Evolutionary conservation across 257 asterid genomes (phyloP), one percentile per base, ranked within the genome.

Genomic region (Misopates orontium): DNA sequence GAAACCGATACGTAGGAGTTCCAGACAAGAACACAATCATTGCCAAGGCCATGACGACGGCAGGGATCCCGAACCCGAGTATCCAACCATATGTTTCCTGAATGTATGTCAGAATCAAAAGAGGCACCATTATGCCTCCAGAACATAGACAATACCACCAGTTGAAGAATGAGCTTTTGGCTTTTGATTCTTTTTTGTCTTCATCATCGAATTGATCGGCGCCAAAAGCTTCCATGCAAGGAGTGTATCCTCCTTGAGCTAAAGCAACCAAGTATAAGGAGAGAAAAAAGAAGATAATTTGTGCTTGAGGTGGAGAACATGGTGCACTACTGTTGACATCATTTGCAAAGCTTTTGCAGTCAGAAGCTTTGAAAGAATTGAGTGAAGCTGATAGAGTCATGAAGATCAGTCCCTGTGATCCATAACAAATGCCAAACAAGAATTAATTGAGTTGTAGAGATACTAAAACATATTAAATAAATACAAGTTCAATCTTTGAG

Each of bases 11-110:
- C 10, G 81, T 82, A 22, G 19, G 14, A 8, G 83, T 48, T 4
- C 88, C 86, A 16, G 74, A 54, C 57, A 78, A 58, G 75, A 82
- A 82, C 10, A 76, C 21, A 11, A 77, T 7, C 1, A 82, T 18
- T 2, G 92, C 69, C n/a, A 82, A 58, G 25, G 73, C 72, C 89
- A 85, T 76, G 64, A 67, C 68, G 24, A 83, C 41, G 52, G 82
- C 83, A 36, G 92, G 84, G 65, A 85, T 83, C 18, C 87, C 92
- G 41, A 83, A 83, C 20, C 85, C 92, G 8, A 85, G 87, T 15
- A 23, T 80, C 91, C 92, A 85, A 60, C 84, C 75, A 13, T 78
- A 67, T 57, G 78, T 79, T 0, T 85, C 89, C 20, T 83, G 84
- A 77, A 85, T 78, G 71, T 85, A 85, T 53, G 61, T 78, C 75